These are phyloP conservation scores for Priceomyces castillae DNA, from an alignment of 805 yeast species.

Conservation along the genomic window DNA sequence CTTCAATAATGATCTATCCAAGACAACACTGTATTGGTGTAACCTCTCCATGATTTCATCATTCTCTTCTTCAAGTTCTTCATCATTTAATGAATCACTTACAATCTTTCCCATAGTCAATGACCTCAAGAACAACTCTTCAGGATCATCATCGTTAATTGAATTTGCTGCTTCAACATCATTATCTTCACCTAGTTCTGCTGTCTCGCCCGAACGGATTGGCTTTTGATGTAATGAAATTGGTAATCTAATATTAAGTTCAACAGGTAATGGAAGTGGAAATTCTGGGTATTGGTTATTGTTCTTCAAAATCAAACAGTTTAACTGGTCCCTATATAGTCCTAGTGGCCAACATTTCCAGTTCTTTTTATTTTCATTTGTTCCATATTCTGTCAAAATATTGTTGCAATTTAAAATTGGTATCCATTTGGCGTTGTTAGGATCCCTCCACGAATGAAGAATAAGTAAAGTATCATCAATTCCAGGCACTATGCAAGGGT, in stretches of 20 bases:
- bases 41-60: slow-evolving; percentile 51
- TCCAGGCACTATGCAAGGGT: slow-evolving; percentile 82
- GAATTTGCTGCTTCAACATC: slow-evolving; percentile 5
- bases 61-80: slow-evolving; percentile 26
- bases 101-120: slow-evolving; percentile 60
- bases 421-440: slow-evolving; percentile 79
- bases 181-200: slow-evolving; percentile 16
- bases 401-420: slow-evolving; percentile 68
- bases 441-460: slow-evolving; percentile 73
- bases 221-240: slow-evolving; percentile 29
- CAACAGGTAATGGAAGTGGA: slow-evolving; percentile 84
- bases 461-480: slow-evolving; percentile 68
- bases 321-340: slow-evolving; percentile 62
- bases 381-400: slow-evolving; percentile 43
- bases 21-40: slow-evolving; percentile 48
- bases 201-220: slow-evolving; percentile 16
- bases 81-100: slow-evolving; percentile 47
- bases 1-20: slow-evolving; percentile 77
- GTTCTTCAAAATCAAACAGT: slow-evolving; percentile 74
- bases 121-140: slow-evolving; percentile 62
- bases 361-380: slow-evolving; percentile 46
- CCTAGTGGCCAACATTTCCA: slow-evolving; percentile 90
- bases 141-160: slow-evolving; percentile 41
- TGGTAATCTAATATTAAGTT: slow-evolving; percentile 69
- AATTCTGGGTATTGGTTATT: slow-evolving; percentile 63